These are phyloP conservation scores for Suillus sp. DNA, from an alignment of 768 basidiomycete species.

Conservation along the genomic window DNA sequence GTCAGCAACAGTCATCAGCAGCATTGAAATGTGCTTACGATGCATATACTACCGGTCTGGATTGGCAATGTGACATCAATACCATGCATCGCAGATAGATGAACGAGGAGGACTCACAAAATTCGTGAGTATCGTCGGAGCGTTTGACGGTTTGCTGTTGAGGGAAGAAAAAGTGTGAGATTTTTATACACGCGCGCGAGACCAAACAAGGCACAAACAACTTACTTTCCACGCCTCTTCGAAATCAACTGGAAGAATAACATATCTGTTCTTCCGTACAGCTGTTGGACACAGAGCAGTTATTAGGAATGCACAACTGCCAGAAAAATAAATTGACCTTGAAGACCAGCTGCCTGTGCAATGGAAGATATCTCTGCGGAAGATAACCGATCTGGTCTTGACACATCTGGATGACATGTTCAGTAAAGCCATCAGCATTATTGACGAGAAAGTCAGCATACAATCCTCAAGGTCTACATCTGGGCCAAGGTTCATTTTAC, in stretches of 20 bases:
- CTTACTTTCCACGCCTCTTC: conserved; percentile 99
- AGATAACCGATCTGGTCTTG: conserved; percentile 92
- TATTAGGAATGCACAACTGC: not conserved
- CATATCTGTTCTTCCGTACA: conserved; percentile 97
- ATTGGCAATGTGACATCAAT: conserved; percentile 14
- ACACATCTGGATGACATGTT: conserved; percentile 68
- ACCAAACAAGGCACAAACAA: conserved; percentile 57
- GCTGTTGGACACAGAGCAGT: conserved; percentile 46
- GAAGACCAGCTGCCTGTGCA: conserved; percentile 95
- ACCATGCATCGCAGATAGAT: conserved; percentile 4
- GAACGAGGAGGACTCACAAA: conserved; percentile 67
- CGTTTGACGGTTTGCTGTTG: conserved; percentile 94
- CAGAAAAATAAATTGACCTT: conserved; percentile 54
- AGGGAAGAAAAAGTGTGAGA: conserved; percentile 34
- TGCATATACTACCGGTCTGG: conserved; percentile 41
- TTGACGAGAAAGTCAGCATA: conserved; percentile 42
- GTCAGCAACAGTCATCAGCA: conserved; percentile 22
- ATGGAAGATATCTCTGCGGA: conserved; percentile 96
- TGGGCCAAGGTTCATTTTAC: conserved; percentile 96
- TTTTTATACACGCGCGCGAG: conserved; percentile 30
- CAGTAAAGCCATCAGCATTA: conserved; percentile 13
- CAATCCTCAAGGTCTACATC: conserved; percentile 99
- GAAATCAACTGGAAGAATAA: conserved; percentile 95
- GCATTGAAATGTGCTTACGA: conserved; percentile 41
- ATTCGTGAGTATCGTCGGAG: conserved; percentile 94